Evolutionary conservation across 352 stramenopile species (phyloP).

Genomic region (Nothophytophthora sp.): DNA sequence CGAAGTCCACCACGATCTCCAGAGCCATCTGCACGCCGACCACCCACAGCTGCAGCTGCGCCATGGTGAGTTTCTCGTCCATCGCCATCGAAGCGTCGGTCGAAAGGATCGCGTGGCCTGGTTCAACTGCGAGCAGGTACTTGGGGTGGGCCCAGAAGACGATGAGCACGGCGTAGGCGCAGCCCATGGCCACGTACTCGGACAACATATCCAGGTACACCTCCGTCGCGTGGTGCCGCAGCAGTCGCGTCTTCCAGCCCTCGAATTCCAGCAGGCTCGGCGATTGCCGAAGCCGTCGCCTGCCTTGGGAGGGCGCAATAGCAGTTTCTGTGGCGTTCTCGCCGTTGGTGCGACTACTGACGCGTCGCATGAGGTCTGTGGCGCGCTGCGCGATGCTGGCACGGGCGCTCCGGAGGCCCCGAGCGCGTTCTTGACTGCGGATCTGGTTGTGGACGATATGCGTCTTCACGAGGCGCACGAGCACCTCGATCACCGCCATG

Average conservation of each 20-base stretch:
- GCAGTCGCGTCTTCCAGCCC: constrained; percentile 11
- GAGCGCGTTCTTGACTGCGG: background rate
- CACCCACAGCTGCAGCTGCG: constrained; percentile 1
- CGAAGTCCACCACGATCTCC: constrained; percentile 16
- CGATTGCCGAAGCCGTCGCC: background rate
- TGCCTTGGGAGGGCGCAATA: background rate
- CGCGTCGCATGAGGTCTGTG: background rate
- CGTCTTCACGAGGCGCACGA: constrained; percentile 10
- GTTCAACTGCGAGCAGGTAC: constrained; percentile 12
- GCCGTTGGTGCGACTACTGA: background rate
- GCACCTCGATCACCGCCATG: constrained; percentile 18
- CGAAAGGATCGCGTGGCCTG: background rate
- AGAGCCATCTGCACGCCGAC: constrained; percentile 4
- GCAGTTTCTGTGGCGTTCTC: background rate
- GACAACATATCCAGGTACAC: constrained; percentile 31
- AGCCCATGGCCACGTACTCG: constrained; percentile 37
- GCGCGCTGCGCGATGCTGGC: background rate
- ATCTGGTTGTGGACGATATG: constrained; percentile 6
- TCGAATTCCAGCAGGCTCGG: constrained; percentile 5
- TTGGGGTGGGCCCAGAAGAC: constrained; percentile 28
- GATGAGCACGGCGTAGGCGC: constrained; percentile 23
- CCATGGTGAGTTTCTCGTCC: background rate
- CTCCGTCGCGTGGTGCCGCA: constrained; percentile 20
- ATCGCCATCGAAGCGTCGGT: background rate
- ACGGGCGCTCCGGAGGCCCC: background rate